Percentiles rank a stretch among this genome's conserved stretches.
These are phyloP conservation scores for Talaromyces sp. DNA, from an alignment of 2,329 filamentous ascomycete genomes.

Conservation along the genomic window DNA sequence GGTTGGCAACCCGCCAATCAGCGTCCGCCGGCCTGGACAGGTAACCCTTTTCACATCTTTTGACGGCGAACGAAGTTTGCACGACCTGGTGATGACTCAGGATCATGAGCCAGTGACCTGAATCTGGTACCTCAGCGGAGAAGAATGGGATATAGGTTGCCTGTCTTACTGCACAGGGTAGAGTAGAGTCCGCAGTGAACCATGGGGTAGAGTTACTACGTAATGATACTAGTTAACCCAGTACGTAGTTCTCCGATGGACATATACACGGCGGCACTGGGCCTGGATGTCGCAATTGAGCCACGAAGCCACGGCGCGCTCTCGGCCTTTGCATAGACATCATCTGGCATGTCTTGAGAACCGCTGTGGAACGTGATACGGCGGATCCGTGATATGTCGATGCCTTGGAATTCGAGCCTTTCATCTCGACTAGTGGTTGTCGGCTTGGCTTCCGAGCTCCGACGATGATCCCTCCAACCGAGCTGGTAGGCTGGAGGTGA, in stretches of 20 bases:
- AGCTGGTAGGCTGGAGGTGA: background rate
- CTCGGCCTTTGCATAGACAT: background rate
- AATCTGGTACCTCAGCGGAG: background rate
- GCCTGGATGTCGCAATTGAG: background rate
- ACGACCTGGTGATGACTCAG: background rate
- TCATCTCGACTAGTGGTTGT: background rate
- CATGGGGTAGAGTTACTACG: background rate
- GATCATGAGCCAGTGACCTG: background rate
- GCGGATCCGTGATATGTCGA: background rate
- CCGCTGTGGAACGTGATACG: background rate
- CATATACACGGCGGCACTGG: too few relatives aligned
- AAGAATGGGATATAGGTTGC: background rate
- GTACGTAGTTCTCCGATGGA: too few relatives aligned
- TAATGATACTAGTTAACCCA: background rate
- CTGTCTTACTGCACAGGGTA: background rate
- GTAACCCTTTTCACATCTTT: background rate
- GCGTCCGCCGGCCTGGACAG: background rate
- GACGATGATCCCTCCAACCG: background rate
- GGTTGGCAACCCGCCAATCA: conserved; percentile 3
- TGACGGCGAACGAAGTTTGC: background rate
- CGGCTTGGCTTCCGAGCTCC: background rate
- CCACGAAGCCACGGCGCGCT: background rate
- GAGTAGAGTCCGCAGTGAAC: background rate
- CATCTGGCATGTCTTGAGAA: background rate
- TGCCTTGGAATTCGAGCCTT: background rate